Evolutionary conservation across 352 stramenopile species (phyloP).

Genomic region (Phytophthora pseudosyringae): DNA sequence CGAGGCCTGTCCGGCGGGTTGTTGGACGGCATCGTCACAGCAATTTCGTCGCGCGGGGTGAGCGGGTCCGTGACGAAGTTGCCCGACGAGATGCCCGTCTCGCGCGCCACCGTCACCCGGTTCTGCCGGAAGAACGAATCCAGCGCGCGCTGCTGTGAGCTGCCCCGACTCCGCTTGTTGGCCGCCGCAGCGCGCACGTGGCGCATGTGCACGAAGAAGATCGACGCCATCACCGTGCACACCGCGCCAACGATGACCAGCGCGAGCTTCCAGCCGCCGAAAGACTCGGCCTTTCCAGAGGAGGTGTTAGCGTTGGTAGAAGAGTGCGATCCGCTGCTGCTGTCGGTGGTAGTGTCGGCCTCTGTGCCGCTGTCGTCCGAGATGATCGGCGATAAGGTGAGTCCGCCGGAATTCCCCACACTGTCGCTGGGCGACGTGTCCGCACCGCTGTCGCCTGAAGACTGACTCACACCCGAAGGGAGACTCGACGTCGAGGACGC

Average conservation of each 20-base stretch:
- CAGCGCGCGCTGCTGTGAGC: slow-evolving; percentile 50
- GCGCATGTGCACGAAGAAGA: slow-evolving; percentile 65
- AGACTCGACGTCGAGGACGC: slow-evolving; percentile 7
- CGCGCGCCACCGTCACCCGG: slow-evolving; percentile 41
- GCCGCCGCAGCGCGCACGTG: slow-evolving; percentile 36
- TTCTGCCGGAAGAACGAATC: slow-evolving; percentile 65
- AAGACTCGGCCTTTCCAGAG: slow-evolving; percentile 25
- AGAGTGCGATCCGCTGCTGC: slow-evolving; percentile 13
- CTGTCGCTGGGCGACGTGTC: slow-evolving; percentile 21
- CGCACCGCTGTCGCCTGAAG: slow-evolving; percentile 2
- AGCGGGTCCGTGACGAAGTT: slow-evolving; percentile 40
- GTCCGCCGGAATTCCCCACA: slow-evolving; percentile 18
- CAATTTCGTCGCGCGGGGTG: slow-evolving; percentile 46
- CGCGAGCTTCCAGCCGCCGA: slow-evolving; percentile 45
- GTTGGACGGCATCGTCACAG: slow-evolving; percentile 33
- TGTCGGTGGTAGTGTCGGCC: slow-evolving; percentile 7
- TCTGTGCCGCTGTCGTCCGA: slow-evolving; percentile 26
- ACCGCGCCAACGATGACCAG: slow-evolving; percentile 58
- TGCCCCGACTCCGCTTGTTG: slow-evolving; percentile 36
- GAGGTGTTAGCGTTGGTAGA: slow-evolving; percentile 25
- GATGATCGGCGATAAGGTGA: slow-evolving; percentile 47
- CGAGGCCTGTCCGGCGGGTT: slow-evolving; percentile 3
- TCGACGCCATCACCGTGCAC: slow-evolving; percentile 47
- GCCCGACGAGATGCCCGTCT: slow-evolving; percentile 24
- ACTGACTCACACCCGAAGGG: slow-evolving; percentile 6